Evolutionary conservation across 2,329 filamentous ascomycete species (phyloP).

Genomic region (Sporothrix euskadiensis): DNA sequence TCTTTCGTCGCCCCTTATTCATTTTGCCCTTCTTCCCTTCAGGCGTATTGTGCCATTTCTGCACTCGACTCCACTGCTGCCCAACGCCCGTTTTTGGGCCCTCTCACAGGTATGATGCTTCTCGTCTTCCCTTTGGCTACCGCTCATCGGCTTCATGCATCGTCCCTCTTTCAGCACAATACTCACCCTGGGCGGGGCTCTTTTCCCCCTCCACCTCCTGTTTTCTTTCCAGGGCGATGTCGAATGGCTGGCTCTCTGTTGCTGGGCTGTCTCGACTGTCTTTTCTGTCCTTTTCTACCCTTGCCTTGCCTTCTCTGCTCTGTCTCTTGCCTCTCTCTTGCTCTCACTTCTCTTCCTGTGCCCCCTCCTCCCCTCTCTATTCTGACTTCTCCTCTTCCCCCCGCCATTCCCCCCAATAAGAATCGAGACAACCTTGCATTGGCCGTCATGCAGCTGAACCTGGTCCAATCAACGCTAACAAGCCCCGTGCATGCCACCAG

Average conservation of each 20-base stretch:
- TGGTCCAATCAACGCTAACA: slow-evolving; percentile 32
- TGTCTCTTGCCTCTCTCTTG: background rate
- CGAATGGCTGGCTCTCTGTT: slow-evolving; percentile 19
- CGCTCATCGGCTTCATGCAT: slow-evolving; percentile 14
- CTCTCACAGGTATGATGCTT: slow-evolving; percentile 16
- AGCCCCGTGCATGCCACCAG: slow-evolving; percentile 30
- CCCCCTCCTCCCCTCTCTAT: background rate
- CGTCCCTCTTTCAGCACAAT: slow-evolving; percentile 2
- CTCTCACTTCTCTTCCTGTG: background rate
- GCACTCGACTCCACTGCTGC: slow-evolving; percentile 30
- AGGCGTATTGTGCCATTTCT: slow-evolving; percentile 5
- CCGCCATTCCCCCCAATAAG: slow-evolving; percentile 15
- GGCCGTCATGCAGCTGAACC: slow-evolving; percentile 31
- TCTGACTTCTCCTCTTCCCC: background rate
- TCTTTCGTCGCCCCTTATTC: background rate
- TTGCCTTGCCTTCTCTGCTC: background rate
- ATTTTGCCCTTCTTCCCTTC: background rate
- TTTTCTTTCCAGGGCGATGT: slow-evolving; percentile 23
- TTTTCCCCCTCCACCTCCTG: background rate
- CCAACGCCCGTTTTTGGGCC: slow-evolving; percentile 26
- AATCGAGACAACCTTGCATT: slow-evolving; percentile 26
- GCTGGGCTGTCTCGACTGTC: background rate
- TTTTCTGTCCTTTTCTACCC: background rate
- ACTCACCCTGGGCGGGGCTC: background rate
- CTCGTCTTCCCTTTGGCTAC: background rate